These are phyloP conservation scores for Penicillium sp. DNA, from an alignment of 2,329 filamentous ascomycete genomes.

Conservation along the genomic window DNA sequence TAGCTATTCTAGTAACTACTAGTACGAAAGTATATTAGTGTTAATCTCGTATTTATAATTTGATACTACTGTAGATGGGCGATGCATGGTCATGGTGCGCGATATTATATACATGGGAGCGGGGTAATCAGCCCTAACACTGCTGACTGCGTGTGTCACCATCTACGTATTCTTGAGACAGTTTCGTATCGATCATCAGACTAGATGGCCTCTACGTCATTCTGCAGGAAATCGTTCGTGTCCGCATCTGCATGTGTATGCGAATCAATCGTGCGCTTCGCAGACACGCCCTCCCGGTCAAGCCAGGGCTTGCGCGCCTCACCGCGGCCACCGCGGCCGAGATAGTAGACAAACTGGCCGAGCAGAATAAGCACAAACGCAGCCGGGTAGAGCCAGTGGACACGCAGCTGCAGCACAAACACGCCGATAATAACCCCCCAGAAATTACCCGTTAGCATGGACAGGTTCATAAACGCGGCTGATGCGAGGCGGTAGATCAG, in stretches of 20 bases:
- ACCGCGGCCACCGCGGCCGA: constrained; percentile 74
- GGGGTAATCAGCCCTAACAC: too few relatives aligned
- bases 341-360: constrained; percentile 82
- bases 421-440: constrained; percentile 95
- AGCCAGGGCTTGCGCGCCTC: constrained; percentile 96
- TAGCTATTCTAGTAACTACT: too few relatives aligned
- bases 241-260: constrained; percentile 2
- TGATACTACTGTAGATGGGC: too few relatives aligned
- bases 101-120: too few relatives aligned
- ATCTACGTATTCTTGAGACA: too few relatives aligned
- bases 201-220: background rate
- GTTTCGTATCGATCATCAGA: too few relatives aligned
- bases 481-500: constrained; percentile 83
- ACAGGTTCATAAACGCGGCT: constrained; percentile 96
- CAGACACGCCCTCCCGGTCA: constrained; percentile 70
- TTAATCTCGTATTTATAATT: too few relatives aligned
- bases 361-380: constrained; percentile 90
- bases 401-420: constrained; percentile 71
- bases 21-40: too few relatives aligned
- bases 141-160: too few relatives aligned
- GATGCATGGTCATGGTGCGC: too few relatives aligned
- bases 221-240: background rate
- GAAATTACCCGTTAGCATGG: constrained; percentile 88
- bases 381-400: constrained; percentile 92
- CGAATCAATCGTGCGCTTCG: constrained; percentile 69